Percentiles rank a stretch among this genome's conserved stretches.
phyloP scores from a whole-genome alignment of 305 asterid genomes.

The Salvia sclarea region DNA sequence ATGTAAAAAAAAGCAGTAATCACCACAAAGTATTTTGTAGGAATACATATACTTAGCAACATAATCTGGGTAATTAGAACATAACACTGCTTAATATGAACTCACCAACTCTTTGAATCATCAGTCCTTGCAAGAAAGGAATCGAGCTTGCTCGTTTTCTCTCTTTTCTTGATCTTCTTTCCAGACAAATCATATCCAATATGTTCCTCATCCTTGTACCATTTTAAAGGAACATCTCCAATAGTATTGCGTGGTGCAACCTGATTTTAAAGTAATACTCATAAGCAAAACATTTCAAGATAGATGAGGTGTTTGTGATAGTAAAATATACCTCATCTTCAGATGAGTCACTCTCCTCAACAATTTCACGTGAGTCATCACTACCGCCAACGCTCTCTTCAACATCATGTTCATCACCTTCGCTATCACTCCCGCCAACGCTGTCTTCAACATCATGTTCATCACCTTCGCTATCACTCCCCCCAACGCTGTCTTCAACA shows the following conservation, averaged over 20 bases:
- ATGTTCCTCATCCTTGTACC: conserved; percentile 96
- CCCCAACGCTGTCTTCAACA: no score
- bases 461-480: conserved; percentile 33
- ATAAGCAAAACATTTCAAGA: background rate
- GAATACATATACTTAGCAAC: background rate
- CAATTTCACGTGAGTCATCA: conserved; percentile 53
- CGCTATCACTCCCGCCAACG: no score
- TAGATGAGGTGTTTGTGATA: background rate
- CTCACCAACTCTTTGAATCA: conserved; percentile 80
- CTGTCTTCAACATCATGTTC: conserved; percentile 38
- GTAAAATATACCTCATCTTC: conserved; percentile 78
- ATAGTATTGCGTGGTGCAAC: conserved; percentile 89
- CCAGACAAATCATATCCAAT: conserved; percentile 89
- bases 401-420: no score
- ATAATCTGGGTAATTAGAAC: background rate
- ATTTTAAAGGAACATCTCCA: conserved; percentile 82
- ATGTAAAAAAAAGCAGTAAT: conserved; percentile 11
- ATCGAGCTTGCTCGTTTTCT: conserved; percentile 74
- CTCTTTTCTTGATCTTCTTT: conserved; percentile 89
- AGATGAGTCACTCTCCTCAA: conserved; percentile 93
- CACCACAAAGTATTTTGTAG: conserved; percentile 13
- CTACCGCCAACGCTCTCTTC: conserved; percentile 23
- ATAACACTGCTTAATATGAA: conserved; percentile 22
- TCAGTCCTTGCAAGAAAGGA: conserved; percentile 81
- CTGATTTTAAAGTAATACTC: conserved; percentile 42